These are phyloP conservation scores for Aspergillus flavus DNA, from an alignment of 2,329 filamentous ascomycete genomes.

Conservation along the genomic window DNA sequence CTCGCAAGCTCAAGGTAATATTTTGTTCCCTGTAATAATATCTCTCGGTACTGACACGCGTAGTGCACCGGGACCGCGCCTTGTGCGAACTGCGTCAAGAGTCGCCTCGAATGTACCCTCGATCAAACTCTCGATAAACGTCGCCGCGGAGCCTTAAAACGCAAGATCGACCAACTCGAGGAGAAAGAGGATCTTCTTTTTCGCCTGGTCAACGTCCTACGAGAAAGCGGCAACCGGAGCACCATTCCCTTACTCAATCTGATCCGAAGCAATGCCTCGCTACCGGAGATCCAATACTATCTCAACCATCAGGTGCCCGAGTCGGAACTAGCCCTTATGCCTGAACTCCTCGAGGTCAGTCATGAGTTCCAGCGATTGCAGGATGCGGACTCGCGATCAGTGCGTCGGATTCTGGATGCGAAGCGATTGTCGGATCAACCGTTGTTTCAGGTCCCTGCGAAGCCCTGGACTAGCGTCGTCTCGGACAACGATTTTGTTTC, in stretches of 20 bases:
- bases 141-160: slow-evolving; percentile 28
- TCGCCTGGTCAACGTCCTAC: slow-evolving; percentile 27
- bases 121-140: slow-evolving; percentile 26
- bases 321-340: slow-evolving; percentile 22
- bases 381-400: slow-evolving; percentile 18
- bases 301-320: slow-evolving; percentile 27
- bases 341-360: slow-evolving; percentile 24
- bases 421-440: slow-evolving; percentile 22
- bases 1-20: slow-evolving; percentile 30
- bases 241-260: slow-evolving; percentile 27
- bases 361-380: slow-evolving; percentile 21
- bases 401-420: slow-evolving; percentile 21
- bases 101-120: slow-evolving; percentile 26
- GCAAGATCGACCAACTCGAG: slow-evolving; percentile 28
- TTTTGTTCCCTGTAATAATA: not conserved
- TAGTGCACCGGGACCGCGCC: slow-evolving; percentile 27
- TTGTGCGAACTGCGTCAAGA: slow-evolving; percentile 27
- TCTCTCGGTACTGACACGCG: not conserved
- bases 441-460: slow-evolving; percentile 28
- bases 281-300: slow-evolving; percentile 30
- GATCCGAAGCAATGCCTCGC: slow-evolving; percentile 30
- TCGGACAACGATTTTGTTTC: slow-evolving; percentile 32
- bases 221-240: slow-evolving; percentile 22
- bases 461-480: slow-evolving; percentile 33
- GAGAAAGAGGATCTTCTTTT: slow-evolving; percentile 29